A percentile compares a stretch with the other conserved stretches of the same genome.
phyloP scores from a whole-genome alignment of 208 protist species.

The Crithidia fasciculata region DNA sequence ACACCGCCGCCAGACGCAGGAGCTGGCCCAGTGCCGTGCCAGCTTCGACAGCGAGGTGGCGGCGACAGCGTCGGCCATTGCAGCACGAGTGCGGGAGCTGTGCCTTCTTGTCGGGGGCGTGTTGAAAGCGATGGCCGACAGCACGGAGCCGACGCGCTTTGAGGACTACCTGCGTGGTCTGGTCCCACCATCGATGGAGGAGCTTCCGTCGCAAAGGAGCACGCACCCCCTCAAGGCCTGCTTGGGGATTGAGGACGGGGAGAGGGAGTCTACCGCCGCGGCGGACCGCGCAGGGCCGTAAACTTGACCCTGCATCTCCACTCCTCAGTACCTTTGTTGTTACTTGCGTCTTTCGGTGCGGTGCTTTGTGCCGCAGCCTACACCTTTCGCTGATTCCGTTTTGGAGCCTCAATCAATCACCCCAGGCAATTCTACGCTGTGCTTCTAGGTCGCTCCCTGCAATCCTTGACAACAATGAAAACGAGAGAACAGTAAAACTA shows the following conservation, averaged over 20 bases:
- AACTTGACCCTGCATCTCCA: background rate
- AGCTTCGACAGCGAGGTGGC: conserved; percentile 22
- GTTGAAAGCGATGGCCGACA: conserved; percentile 13
- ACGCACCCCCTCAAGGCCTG: conserved; percentile 18
- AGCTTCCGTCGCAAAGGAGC: background rate
- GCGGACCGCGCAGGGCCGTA: conserved; percentile 8
- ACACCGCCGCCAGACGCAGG: conserved; percentile 6
- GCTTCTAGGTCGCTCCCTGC: no score
- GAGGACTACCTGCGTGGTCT: conserved; percentile 21
- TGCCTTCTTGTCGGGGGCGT: conserved; percentile 18
- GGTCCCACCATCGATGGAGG: conserved; percentile 5
- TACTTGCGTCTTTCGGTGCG: background rate
- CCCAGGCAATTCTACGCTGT: no score
- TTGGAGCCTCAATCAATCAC: no score
- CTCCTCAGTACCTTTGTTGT: conserved; percentile 17
- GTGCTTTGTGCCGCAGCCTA: no score
- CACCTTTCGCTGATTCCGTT: no score
- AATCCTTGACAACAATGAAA: no score
- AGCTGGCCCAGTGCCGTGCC: conserved; percentile 11
- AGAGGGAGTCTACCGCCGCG: background rate
- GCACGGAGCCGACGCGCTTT: conserved; percentile 9
- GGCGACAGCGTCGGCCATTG: conserved; percentile 7
- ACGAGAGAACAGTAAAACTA: no score
- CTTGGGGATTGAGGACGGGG: conserved; percentile 16
- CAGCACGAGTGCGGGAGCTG: conserved; percentile 13